These are phyloP conservation scores for Schwanniomyces yamadae DNA, from an alignment of 805 yeast genomes.

Conservation along the genomic window DNA sequence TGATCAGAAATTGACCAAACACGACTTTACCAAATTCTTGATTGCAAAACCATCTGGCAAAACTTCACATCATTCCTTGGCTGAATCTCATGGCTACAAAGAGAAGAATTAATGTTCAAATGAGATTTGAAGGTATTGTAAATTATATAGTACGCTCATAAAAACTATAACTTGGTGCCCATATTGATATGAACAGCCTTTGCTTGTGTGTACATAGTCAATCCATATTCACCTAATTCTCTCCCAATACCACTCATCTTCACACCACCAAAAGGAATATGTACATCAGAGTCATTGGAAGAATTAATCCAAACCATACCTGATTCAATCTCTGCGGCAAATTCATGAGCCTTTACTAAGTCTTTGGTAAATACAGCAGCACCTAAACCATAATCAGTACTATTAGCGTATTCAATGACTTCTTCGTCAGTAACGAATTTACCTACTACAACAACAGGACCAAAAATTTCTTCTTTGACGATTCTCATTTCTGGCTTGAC, in stretches of 20 bases:
- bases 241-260: slow-evolving; percentile 79
- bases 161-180: slow-evolving; percentile 26
- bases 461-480: slow-evolving; percentile 81
- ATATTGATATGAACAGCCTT: slow-evolving; percentile 78
- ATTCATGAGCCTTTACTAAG: slow-evolving; percentile 60
- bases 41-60: too few relatives aligned
- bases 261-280: slow-evolving; percentile 75
- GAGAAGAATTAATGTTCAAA: too few relatives aligned
- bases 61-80: too few relatives aligned
- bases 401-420: slow-evolving; percentile 67
- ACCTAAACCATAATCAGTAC: slow-evolving; percentile 75
- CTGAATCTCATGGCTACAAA: too few relatives aligned
- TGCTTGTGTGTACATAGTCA: slow-evolving; percentile 67
- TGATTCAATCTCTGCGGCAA: slow-evolving; percentile 51
- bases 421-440: slow-evolving; percentile 67
- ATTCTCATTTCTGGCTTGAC: slow-evolving; percentile 64
- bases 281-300: slow-evolving; percentile 42
- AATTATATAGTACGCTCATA: too few relatives aligned
- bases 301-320: slow-evolving; percentile 50
- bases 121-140: too few relatives aligned
- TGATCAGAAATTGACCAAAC: too few relatives aligned
- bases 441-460: slow-evolving; percentile 75
- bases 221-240: slow-evolving; percentile 75
- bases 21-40: too few relatives aligned
- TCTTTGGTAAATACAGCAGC: slow-evolving; percentile 77